Conservation (phyloP, 2,329 filamentous ascomycete species). For the Claviceps sp. region DNA sequence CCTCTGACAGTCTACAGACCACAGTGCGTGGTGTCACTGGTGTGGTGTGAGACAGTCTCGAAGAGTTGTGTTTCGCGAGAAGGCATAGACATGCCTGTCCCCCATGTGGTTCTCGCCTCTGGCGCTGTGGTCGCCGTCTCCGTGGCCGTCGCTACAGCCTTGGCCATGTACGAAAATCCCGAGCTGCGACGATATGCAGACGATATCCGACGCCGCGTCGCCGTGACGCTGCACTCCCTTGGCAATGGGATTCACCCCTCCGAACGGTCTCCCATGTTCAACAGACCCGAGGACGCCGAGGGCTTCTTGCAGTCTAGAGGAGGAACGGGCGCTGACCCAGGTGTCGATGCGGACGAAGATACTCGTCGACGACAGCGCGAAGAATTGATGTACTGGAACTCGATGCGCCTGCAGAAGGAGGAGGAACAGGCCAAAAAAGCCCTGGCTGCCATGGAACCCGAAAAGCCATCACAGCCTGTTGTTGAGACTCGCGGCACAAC, state of each 20-base stretch:
- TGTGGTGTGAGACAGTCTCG: too few relatives aligned
- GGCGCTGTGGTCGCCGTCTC: constrained; percentile 45
- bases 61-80: too few relatives aligned
- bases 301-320: constrained; percentile 45
- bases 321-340: constrained; percentile 26
- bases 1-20: too few relatives aligned
- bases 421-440: constrained; percentile 23
- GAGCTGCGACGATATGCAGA: constrained; percentile 49
- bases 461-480: background rate
- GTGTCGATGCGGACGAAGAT: constrained; percentile 50
- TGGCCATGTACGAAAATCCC: constrained; percentile 50
- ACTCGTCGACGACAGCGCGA: constrained; percentile 47
- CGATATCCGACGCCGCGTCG: constrained; percentile 47
- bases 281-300: constrained; percentile 52
- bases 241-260: constrained; percentile 42
- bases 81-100: constrained; percentile 34
- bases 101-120: constrained; percentile 40
- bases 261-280: constrained; percentile 42
- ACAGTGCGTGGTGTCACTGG: too few relatives aligned
- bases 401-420: constrained; percentile 36
- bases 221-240: constrained; percentile 44
- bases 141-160: constrained; percentile 42
- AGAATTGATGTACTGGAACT: constrained; percentile 54
- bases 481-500: constrained; percentile 17
- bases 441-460: background rate